These are phyloP conservation scores for Takakia lepidozioides DNA, from an alignment of 225 moss, liverwort and hornwort species.

Conservation along the genomic window DNA sequence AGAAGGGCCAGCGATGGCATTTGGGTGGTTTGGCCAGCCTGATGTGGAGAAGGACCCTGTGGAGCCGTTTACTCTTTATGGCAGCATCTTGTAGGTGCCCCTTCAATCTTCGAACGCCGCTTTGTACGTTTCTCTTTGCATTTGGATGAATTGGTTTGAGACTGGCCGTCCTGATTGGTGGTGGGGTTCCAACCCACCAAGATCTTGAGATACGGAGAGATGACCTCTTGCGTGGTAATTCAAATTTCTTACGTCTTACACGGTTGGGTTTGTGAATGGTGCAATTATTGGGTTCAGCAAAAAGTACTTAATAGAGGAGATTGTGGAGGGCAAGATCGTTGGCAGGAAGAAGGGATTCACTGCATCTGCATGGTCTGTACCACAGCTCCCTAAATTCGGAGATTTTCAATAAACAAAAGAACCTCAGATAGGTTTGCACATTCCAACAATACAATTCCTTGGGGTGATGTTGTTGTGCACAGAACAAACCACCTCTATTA, in stretches of 20 bases:
- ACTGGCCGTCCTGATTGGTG: background rate
- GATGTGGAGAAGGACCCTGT: slow-evolving; percentile 55
- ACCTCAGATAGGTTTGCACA: too few relatives aligned
- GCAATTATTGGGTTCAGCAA: slow-evolving; percentile 29
- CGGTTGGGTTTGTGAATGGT: slow-evolving; percentile 6
- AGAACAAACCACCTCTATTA: too few relatives aligned
- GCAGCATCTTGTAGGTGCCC: slow-evolving; percentile 71
- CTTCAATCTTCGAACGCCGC: too few relatives aligned
- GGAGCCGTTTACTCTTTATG: slow-evolving; percentile 66
- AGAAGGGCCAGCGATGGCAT: slow-evolving; percentile 50
- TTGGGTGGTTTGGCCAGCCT: slow-evolving; percentile 42
- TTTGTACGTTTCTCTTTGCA: too few relatives aligned
- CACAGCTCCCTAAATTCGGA: too few relatives aligned
- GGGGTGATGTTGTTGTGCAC: too few relatives aligned
- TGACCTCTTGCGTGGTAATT: too few relatives aligned
- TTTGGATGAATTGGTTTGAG: too few relatives aligned
- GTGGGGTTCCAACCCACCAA: slow-evolving; percentile 5
- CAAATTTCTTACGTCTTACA: slow-evolving; percentile 3
- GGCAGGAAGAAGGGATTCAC: slow-evolving; percentile 54
- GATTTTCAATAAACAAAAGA: too few relatives aligned
- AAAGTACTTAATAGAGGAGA: slow-evolving; percentile 59
- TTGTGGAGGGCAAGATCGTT: slow-evolving; percentile 53
- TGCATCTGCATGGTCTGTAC: slow-evolving; percentile 54
- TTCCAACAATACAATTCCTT: too few relatives aligned
- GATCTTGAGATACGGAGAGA: too few relatives aligned